Percentiles rank a stretch among this genome's conserved stretches.
These are phyloP conservation scores for Leccinum fibrillosum DNA, from an alignment of 768 basidiomycete species.

Conservation along the genomic window DNA sequence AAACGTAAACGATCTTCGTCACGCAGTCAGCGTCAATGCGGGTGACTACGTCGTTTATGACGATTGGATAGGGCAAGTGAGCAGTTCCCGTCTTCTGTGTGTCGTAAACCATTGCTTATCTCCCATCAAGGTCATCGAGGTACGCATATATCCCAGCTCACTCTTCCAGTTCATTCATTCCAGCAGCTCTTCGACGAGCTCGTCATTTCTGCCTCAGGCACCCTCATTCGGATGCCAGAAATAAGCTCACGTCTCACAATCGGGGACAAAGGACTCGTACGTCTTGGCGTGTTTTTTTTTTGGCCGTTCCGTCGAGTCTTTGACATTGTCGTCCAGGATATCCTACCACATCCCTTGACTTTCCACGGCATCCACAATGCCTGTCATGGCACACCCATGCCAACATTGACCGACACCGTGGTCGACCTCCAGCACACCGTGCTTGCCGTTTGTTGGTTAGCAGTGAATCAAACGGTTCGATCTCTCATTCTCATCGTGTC, in stretches of 20 bases:
- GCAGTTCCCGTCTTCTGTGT: constrained; percentile 20
- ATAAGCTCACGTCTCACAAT: constrained; percentile 71
- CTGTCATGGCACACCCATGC: constrained; percentile 42
- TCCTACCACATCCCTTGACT: constrained; percentile 53
- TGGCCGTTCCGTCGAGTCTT: constrained; percentile 1
- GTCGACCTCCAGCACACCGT: constrained; percentile 72
- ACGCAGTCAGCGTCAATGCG: constrained; percentile 59
- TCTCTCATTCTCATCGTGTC: neutral
- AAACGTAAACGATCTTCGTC: constrained; percentile 52
- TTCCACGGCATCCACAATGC: constrained; percentile 46
- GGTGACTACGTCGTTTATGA: constrained; percentile 81
- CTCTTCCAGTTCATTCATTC: constrained; percentile 13
- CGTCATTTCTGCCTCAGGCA: constrained; percentile 62
- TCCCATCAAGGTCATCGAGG: constrained; percentile 65
- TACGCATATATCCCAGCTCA: constrained; percentile 31
- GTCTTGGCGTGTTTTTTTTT: constrained; percentile 21
- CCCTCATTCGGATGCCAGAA: constrained; percentile 73
- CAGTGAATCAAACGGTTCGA: constrained; percentile 79
- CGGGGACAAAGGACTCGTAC: constrained; percentile 72
- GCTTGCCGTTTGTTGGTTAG: constrained; percentile 82
- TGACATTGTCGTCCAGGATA: constrained; percentile 45
- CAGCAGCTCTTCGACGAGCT: constrained; percentile 80
- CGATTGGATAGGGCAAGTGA: constrained; percentile 89
- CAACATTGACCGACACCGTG: constrained; percentile 55
- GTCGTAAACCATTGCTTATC: constrained; percentile 8